phyloP scores from a whole-genome alignment of 2,329 filamentous ascomycete species.

The Fusarium sp. region DNA sequence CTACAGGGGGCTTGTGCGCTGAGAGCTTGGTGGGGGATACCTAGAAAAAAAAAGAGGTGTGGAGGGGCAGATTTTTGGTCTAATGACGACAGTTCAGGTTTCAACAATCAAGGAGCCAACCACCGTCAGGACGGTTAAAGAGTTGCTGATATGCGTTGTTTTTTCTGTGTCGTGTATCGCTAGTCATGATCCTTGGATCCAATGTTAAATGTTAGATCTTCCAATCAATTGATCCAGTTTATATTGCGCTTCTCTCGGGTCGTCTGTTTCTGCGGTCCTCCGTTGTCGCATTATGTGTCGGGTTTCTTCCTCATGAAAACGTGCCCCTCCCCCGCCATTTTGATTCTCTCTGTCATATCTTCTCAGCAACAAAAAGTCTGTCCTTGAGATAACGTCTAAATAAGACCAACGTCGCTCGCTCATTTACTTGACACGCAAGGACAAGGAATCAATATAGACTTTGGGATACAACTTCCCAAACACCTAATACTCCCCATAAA shows the following conservation, averaged over 20 bases:
- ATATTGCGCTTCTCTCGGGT: conserved; percentile 14
- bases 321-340: conserved; percentile 43
- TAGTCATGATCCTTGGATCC: conserved; percentile 20
- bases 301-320: conserved; percentile 33
- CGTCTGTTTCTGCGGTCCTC: conserved; percentile 29
- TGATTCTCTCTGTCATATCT: conserved; percentile 27
- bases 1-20: conserved; percentile 9
- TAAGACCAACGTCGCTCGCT: conserved; percentile 1
- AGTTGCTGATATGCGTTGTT: conserved; percentile 34
- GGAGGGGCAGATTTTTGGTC: conserved; percentile 25
- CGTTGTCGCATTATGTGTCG: conserved; percentile 6
- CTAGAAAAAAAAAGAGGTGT: conserved; percentile 10
- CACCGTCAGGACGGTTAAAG: conserved; percentile 23
- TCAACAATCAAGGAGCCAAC: conserved; percentile 4
- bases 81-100: conserved; percentile 29
- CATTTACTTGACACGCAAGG: neutral
- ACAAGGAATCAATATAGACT: neutral
- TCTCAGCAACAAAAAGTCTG: conserved; percentile 11
- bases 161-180: conserved; percentile 28
- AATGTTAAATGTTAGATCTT: conserved; percentile 1
- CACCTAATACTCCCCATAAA: neutral
- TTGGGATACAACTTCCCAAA: neutral
- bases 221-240: conserved; percentile 35
- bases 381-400: conserved; percentile 6
- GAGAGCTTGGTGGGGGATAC: neutral